Percentiles rank a stretch among this genome's conserved stretches.
Conservation (phyloP, 192 early-diverging fungal genomes). For the Diversispora epigaea region DNA sequence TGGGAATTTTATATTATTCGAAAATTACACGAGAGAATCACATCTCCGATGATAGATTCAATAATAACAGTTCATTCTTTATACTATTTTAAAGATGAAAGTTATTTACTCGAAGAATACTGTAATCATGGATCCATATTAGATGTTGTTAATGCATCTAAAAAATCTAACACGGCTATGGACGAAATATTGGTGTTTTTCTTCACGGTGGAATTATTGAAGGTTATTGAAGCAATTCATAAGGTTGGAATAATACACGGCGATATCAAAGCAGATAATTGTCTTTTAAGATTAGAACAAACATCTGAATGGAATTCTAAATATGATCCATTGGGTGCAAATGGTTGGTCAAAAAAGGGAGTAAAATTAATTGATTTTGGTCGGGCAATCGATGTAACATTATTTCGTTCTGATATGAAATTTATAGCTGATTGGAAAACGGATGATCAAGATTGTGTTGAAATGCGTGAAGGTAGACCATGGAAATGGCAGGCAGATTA, state of each 20-base stretch:
- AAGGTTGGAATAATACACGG: slow-evolving; percentile 34
- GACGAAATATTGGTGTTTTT: slow-evolving; percentile 36
- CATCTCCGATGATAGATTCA: not conserved
- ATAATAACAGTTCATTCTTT: slow-evolving; percentile 9
- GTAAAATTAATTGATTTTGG: slow-evolving; percentile 43
- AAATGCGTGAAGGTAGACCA: slow-evolving; percentile 22
- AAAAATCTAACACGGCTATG: slow-evolving; percentile 12
- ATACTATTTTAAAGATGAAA: slow-evolving; percentile 31
- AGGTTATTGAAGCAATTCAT: slow-evolving; percentile 34
- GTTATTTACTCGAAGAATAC: slow-evolving; percentile 33
- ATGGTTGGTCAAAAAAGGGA: slow-evolving; percentile 30
- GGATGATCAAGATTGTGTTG: slow-evolving; percentile 28
- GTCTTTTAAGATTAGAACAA: slow-evolving; percentile 18
- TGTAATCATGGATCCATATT: slow-evolving; percentile 32
- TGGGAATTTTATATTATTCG: slow-evolving; percentile 41
- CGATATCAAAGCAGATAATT: slow-evolving; percentile 43
- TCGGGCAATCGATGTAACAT: slow-evolving; percentile 32
- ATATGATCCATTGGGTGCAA: slow-evolving; percentile 18
- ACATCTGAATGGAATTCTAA: not conserved
- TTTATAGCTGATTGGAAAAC: slow-evolving; percentile 30
- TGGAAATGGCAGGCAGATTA: slow-evolving; percentile 38
- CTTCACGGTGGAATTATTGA: slow-evolving; percentile 30
- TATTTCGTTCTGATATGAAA: slow-evolving; percentile 25
- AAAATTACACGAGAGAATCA: slow-evolving; percentile 14
- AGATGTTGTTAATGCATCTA: slow-evolving; percentile 23